Evolutionary conservation across 2,329 filamentous ascomycete genomes (phyloP), one percentile per base, ranked within the genome.

Genomic region (Pseudocercospora musae): DNA sequence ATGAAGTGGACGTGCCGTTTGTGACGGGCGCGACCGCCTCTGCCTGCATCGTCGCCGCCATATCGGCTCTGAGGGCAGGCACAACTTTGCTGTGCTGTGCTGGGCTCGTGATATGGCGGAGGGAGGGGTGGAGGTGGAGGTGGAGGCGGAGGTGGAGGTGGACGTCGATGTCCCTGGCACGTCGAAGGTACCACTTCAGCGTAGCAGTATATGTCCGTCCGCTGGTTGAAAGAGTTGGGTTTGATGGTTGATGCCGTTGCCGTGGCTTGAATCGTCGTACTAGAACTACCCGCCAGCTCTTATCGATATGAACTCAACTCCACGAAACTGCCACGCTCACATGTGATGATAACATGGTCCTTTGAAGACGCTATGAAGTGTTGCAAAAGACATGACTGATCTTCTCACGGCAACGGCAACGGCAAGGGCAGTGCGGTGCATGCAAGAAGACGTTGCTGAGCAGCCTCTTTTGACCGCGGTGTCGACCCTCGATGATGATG

Each of bases 1-100:
- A 64, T 46, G 52, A 54, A 10, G 50, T 96, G 65, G 57, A 57
- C 56, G 83, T 81, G 67, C 60, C 76, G 72, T 61, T 74, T 62
- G 42, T 40, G 8, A 62, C 46, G 13, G 58, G 59, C 20, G 44
- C 55, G 15, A 61, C 58, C 18, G 55, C 64, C 53, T 64, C 68
- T 1, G 69, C 60, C 40, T 65, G 60, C 62, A 66, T 61, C 9
- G 63, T 66, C 9, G 66, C 66, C 33, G 69, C 68, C 68, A 69
- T 71, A 25, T 20, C 53, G 10, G 46, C 52, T 23, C 33, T 29
- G 15, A 44, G 49, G 3, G 40, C 37, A 33, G 11, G 31, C 1
- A 15, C 9, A 3, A 33, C 10, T 3, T 13, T 33, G 23, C 23
- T 25, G 23, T 4, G 31, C 3, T 31, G 29, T 29, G 29, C 10